Evolutionary conservation across 1,284 basidiomycete genomes (phyloP), one percentile per base, ranked within the genome.

Genomic region (Trametes versicolor): DNA sequence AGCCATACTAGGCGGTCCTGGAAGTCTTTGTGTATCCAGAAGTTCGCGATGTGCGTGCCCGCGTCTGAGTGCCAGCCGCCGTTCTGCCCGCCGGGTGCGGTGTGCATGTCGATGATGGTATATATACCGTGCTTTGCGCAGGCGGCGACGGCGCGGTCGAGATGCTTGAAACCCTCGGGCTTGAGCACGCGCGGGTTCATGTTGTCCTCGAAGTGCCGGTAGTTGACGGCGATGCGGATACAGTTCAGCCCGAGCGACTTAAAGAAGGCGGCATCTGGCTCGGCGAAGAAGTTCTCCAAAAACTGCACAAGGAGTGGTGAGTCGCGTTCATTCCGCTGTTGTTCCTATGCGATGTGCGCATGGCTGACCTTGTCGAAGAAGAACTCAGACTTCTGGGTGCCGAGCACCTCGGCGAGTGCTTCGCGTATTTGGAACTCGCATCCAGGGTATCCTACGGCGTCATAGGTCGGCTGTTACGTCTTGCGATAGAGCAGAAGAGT

Each of bases 11-110:
- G 76, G 4, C 91, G 82, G 73, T 93, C 89, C 75, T 93, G 90
- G 77, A 92, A 91, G 73, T 94, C 90, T 68, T 86, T 90, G 79
- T 92, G 90, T 12, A 79, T 80, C 89, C 90, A 94, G 78, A 93
- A 89, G 71, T 81, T 80, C 32, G 86, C 84, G 29, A 85, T 79
- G 72, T 88, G 85, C 4, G 81, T 82, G 5, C 85, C 86, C 4
- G 80, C 75, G 70, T 88, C 87, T 12, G 77, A 76, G 73, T 86
- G 85, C 85, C 85, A 86, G 67, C 81, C 86, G n/a, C 76, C 79
- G 72, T 87, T 87, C 73, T 87, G 87, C 0, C 89, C 88, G 29
- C 87, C 88, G 0, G 87, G 87, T 0, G 84, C 86, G 21, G 86
- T 81, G 74, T 91, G 89, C 65, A 91, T 78, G 71, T 91, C 89